Evolutionary conservation across 169 alveolate genomes (phyloP).

Genomic region (Perkinsus olseni): DNA sequence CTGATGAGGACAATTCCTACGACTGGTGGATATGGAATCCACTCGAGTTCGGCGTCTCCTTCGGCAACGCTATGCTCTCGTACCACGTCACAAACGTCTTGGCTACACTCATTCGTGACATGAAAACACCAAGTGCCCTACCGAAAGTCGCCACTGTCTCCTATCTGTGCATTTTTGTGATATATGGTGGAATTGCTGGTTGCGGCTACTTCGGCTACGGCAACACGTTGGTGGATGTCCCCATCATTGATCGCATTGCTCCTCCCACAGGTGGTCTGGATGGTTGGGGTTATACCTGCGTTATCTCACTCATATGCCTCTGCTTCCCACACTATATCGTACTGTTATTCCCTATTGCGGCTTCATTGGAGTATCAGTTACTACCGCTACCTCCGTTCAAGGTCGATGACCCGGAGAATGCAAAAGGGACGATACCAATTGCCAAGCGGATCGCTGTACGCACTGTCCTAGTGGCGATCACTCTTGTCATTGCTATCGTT

Average conservation of each 20-base stretch:
- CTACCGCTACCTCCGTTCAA: not conserved
- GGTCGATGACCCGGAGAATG: not conserved
- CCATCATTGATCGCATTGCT: not conserved
- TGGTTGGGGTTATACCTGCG: not conserved
- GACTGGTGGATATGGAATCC: conserved; percentile 1
- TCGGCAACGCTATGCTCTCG: not conserved
- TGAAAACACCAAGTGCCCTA: not conserved
- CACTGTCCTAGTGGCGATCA: not conserved
- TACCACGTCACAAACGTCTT: not conserved
- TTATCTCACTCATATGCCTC: not conserved
- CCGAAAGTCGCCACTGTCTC: not conserved
- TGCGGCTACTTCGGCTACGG: not conserved
- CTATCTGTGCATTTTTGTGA: not conserved
- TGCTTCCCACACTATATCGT: not conserved
- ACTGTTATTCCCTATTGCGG: not conserved
- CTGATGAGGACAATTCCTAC: not conserved
- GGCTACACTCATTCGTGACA: not conserved
- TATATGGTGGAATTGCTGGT: not conserved
- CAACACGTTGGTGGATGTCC: not conserved
- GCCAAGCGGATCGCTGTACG: not conserved
- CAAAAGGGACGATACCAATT: not conserved
- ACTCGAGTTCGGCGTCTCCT: not conserved
- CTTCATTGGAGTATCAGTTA: not conserved
- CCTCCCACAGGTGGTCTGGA: not conserved
- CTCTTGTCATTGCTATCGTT: not conserved